Conservation (phyloP, 129 eudicot species). For the Flaveria trinervia region DNA sequence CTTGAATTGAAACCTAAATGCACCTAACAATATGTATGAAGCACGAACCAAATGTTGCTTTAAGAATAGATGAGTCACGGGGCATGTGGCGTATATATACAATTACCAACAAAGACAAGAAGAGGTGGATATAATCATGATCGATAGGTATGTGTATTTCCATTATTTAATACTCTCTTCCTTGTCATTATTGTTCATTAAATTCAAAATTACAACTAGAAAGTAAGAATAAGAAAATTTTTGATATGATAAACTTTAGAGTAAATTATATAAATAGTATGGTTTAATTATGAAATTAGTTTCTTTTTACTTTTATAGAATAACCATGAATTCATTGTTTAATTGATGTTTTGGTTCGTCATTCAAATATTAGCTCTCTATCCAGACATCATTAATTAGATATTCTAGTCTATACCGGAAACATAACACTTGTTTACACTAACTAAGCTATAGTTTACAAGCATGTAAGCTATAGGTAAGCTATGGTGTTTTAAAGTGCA, state of each 20-base stretch:
- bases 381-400: too few species aligned
- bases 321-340: too few species aligned
- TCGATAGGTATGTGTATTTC: slow-evolving; percentile 3
- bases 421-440: too few species aligned
- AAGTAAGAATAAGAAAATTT: neutral
- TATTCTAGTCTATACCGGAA: too few species aligned
- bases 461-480: too few species aligned
- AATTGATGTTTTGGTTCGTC: neutral
- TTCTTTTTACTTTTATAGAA: too few species aligned
- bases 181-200: slow-evolving; percentile 1
- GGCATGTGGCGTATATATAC: slow-evolving; percentile 12
- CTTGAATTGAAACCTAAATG: neutral
- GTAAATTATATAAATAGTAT: neutral
- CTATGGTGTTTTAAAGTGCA: too few species aligned
- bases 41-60: neutral
- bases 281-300: neutral
- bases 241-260: neutral
- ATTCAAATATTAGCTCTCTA: too few species aligned
- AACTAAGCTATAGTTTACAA: too few species aligned
- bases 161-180: slow-evolving; percentile 10
- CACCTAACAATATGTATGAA: neutral
- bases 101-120: slow-evolving; percentile 22
- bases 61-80: neutral
- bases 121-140: slow-evolving; percentile 33
- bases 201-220: neutral